Conservation (phyloP, 1,284 basidiomycete genomes). For the Ustilago cynodontis region DNA sequence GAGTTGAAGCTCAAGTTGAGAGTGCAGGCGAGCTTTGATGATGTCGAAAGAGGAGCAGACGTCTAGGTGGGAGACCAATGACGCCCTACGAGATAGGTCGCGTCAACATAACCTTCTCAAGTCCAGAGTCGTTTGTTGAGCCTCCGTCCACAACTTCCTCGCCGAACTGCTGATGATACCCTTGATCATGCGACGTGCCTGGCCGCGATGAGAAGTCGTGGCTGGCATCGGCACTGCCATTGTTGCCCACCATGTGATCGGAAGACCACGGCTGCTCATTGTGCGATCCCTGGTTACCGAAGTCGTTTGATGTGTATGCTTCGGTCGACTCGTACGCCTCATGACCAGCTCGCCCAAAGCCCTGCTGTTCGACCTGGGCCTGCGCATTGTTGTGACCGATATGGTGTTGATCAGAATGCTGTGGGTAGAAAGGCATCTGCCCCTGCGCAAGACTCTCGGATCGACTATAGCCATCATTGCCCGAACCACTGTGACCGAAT, state of each 20-base stretch:
- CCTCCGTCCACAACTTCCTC: slow-evolving; percentile 13
- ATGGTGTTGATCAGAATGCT: slow-evolving; percentile 6
- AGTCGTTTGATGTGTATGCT: slow-evolving; percentile 12
- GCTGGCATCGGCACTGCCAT: slow-evolving; percentile 1
- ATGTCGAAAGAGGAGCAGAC: background rate
- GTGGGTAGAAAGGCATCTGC: slow-evolving; percentile 25
- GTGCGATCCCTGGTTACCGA: slow-evolving; percentile 2
- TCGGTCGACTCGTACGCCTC: slow-evolving; percentile 11
- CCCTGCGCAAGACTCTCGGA: slow-evolving; percentile 10
- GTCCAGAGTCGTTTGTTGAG: slow-evolving; percentile 11
- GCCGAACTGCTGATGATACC: slow-evolving; percentile 26
- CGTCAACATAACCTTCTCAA: slow-evolving; percentile 48
- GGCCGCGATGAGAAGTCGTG: slow-evolving; percentile 30
- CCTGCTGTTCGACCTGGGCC: slow-evolving; percentile 26
- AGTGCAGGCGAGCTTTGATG: background rate
- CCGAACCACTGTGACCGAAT: slow-evolving; percentile 1
- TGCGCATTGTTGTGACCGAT: slow-evolving; percentile 12
- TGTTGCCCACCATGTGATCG: slow-evolving; percentile 2
- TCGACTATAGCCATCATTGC: slow-evolving; percentile 17
- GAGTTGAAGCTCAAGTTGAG: background rate
- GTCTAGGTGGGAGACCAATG: background rate
- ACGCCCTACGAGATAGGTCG: slow-evolving; percentile 11
- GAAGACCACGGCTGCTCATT: slow-evolving; percentile 25
- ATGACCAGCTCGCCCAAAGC: slow-evolving; percentile 12
- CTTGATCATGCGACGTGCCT: slow-evolving; percentile 36